Evolutionary conservation across 2,329 filamentous ascomycete species (phyloP), one percentile per base, ranked within the genome.

Genomic region (Gyromitra esculenta): DNA sequence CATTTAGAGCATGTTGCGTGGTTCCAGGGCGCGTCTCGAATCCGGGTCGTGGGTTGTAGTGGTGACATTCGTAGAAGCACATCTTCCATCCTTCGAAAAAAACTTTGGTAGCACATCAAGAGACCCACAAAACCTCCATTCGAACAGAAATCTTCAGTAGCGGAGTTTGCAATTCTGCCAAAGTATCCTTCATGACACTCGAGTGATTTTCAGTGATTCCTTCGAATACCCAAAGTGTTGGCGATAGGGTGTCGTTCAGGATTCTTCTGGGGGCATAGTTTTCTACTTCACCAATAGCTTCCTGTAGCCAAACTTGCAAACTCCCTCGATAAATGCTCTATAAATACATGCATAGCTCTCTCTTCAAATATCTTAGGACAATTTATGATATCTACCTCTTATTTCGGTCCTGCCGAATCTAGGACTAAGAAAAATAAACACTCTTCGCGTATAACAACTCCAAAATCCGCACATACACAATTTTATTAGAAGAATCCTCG

Each of bases 191-290:
- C 41, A 31, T 35, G 35, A n/a, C 18, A 31, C 25, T 15, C 66
- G 66, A 69, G 54, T 69, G 66, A 60, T 39, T 48, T 37, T 39
- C 25, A 1, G 54, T 69, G 66, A 69, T n/a, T 7, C 18, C 8
- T 7, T 35, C 5, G 35, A 11, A 45, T 35, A 13, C 35, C 15
- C 9, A 37, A 37, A 31, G 2, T 31, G 25, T 31, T 31, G 25
- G 11, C 18, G 13, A 9, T 21, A 54, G 21, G 21, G 50, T 31
- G 25, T 4, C 4, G 25, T 9, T 13, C 50, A 31, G 50, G 9
- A 7, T 13, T 31, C 18, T 54, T 21, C 5, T 21, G 9, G 8
- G 11, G 21, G 6, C 18, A 54, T 13, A 8, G 13, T 54, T 18
- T 5, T 52, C 18, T 9, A 18, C 21, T n/a, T 21, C 5, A 11